Percentiles rank a stretch among this genome's conserved stretches.
Conservation (phyloP, 768 basidiomycete genomes). For the Naematelia aurantialba region DNA sequence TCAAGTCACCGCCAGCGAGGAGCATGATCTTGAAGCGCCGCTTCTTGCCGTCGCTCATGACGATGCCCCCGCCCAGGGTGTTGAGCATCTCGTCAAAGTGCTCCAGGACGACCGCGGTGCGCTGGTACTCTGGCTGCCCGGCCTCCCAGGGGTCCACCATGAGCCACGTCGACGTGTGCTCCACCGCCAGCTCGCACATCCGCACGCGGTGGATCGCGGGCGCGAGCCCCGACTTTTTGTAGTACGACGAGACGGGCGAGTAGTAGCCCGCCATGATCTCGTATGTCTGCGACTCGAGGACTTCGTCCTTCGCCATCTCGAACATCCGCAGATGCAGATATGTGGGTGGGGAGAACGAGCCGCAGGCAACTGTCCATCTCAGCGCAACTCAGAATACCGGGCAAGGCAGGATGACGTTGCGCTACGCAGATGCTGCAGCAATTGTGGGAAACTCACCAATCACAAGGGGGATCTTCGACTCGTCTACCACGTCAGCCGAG, state of each 20-base stretch:
- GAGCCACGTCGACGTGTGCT: conserved; percentile 86
- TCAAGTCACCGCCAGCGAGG: conserved; percentile 95
- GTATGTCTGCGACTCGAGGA: conserved; percentile 79
- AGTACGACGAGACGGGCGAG: conserved; percentile 73
- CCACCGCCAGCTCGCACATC: conserved; percentile 68
- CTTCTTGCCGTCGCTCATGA: conserved; percentile 63
- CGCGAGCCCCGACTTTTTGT: conserved; percentile 93
- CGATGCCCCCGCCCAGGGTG: conserved; percentile 68
- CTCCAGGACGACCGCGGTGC: conserved; percentile 94
- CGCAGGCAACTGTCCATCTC: conserved; percentile 69
- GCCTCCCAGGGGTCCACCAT: conserved; percentile 99
- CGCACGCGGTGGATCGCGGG: conserved; percentile 81
- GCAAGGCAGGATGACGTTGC: conserved; percentile 9
- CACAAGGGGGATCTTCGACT: conserved; percentile 67
- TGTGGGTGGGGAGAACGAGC: conserved; percentile 97
- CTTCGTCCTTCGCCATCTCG: conserved; percentile 98
- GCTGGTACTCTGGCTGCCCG: conserved; percentile 79
- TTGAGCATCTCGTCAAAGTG: conserved; percentile 97
- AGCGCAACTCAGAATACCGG: neutral
- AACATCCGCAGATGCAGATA: conserved; percentile 97
- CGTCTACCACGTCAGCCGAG: conserved; percentile 24
- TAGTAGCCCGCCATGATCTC: conserved; percentile 95
- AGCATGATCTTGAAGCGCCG: conserved; percentile 79
- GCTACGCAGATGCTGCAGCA: conserved; percentile 12
- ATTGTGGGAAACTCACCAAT: conserved; percentile 52